These are phyloP conservation scores for Mallotus japonicus DNA, from an alignment of 441 rosid genomes.

Conservation along the genomic window DNA sequence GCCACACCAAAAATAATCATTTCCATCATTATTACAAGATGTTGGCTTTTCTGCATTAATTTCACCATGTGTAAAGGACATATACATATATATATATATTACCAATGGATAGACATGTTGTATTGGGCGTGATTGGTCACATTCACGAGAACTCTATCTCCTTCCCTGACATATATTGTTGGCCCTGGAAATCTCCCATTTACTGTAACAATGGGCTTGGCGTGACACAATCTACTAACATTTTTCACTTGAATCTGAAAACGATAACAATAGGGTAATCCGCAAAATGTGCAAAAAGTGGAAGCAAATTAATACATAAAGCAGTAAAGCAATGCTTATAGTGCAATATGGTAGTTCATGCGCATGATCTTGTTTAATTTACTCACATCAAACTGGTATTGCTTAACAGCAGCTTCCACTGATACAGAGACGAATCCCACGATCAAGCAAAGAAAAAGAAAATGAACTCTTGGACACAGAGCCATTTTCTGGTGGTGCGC, in stretches of 20 bases:
- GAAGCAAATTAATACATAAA: too few relatives aligned
- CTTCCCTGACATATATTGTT: slow-evolving; percentile 24
- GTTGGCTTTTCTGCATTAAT: neutral
- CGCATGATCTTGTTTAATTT: neutral
- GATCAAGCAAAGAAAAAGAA: slow-evolving; percentile 18
- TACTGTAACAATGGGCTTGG: slow-evolving; percentile 28
- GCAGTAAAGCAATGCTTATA: too few relatives aligned
- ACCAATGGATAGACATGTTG: slow-evolving; percentile 25
- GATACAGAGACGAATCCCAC: slow-evolving; percentile 18
- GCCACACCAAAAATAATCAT: too few relatives aligned
- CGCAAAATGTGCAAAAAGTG: too few relatives aligned
- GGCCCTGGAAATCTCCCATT: slow-evolving; percentile 29
- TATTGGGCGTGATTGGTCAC: slow-evolving; percentile 23
- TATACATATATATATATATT: too few relatives aligned
- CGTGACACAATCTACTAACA: slow-evolving; percentile 27
- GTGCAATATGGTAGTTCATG: too few relatives aligned
- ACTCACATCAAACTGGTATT: slow-evolving; percentile 37
- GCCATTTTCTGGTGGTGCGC: slow-evolving; percentile 8
- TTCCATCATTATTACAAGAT: neutral
- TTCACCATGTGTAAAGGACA: neutral
- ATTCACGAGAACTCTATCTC: slow-evolving; percentile 23
- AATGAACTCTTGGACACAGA: neutral
- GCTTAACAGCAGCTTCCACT: slow-evolving; percentile 29
- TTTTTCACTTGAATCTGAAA: slow-evolving; percentile 26
- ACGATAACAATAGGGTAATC: too few relatives aligned